A percentile compares a stretch with the other conserved stretches of the same genome.
Conservation (phyloP, 257 asterid genomes). For the Rubia yunnanensis region DNA sequence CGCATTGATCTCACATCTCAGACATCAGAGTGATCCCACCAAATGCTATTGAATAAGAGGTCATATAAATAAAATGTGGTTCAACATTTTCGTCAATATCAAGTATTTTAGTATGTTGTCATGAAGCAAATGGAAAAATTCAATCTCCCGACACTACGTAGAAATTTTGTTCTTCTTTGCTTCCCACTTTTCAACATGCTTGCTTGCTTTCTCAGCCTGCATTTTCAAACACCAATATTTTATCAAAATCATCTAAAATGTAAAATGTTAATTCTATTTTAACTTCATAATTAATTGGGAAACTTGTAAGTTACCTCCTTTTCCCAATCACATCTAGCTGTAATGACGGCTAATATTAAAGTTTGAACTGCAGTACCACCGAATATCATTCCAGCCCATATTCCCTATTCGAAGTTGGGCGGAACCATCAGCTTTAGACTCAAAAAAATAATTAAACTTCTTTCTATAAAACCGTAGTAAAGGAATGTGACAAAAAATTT, state of each 20-base stretch:
- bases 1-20: too few species aligned
- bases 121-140: too few species aligned
- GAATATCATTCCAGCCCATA: constrained; percentile 69
- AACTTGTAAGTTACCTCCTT: constrained; percentile 31
- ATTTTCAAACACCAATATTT: not conserved
- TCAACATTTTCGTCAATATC: too few species aligned
- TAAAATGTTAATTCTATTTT: too few species aligned
- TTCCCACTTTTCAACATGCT: constrained; percentile 36
- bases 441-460: not conserved
- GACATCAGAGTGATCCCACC: too few species aligned
- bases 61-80: too few species aligned
- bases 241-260: too few species aligned
- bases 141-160: not conserved
- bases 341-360: constrained; percentile 32
- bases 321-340: constrained; percentile 54
- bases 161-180: not conserved
- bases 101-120: too few species aligned
- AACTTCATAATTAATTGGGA: too few species aligned
- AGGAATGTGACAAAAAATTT: too few species aligned
- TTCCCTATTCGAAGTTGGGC: constrained; percentile 21
- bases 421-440: not conserved
- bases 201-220: constrained; percentile 49
- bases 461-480: too few species aligned
- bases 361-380: constrained; percentile 65
- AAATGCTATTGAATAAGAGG: too few species aligned